Evolutionary conservation across 768 basidiomycete species (phyloP), one percentile per base, ranked within the genome.

Genomic region (Pleurotus djamor): DNA sequence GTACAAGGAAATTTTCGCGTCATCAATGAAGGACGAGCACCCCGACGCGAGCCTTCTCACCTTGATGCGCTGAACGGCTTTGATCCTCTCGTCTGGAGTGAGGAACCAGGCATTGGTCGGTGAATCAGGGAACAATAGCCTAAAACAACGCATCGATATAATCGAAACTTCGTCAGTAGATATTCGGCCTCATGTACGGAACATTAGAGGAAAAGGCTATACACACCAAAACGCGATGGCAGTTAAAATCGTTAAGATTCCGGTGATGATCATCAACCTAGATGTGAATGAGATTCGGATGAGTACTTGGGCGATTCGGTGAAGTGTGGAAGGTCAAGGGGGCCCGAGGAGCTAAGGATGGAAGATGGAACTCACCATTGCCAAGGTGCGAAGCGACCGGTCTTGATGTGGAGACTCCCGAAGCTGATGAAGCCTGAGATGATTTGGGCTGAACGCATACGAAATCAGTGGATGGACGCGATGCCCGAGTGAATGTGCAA

Each of bases 231-330:
- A 91, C 3, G 71, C 59, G 0, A 81, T 59, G 1, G 86, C 76
- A 2, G 79, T 78, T 1, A 80, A 55, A 21, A 90, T 66, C 0
- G 89, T 89, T 4, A 89, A 67, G 1, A 69, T 60, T 9, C 88
- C 89, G 4, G 87, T 86, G 44, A 90, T 87, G 60, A 88, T 74
- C 86, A 90, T 88, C 17, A 90, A 75, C 88, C 86, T 75, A 37
- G 41, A 56, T 17, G 51, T 52, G 34, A 52, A 41, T 14, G 38
- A 14, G 38, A 41, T 41, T 41, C n/a, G n/a, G n/a, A n/a, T n/a
- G n/a, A n/a, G n/a, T n/a, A n/a, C n/a, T n/a, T n/a, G 21, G 1
- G 21, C 3, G 21, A 1, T 28, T 28, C 21, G 3, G 21, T 28
- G 21, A 28, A 28, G 21, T 28, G 21, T 28, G 21, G 21, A 35